phyloP scores from a whole-genome alignment of 768 basidiomycete species.

The Boletus rubescentipes region DNA sequence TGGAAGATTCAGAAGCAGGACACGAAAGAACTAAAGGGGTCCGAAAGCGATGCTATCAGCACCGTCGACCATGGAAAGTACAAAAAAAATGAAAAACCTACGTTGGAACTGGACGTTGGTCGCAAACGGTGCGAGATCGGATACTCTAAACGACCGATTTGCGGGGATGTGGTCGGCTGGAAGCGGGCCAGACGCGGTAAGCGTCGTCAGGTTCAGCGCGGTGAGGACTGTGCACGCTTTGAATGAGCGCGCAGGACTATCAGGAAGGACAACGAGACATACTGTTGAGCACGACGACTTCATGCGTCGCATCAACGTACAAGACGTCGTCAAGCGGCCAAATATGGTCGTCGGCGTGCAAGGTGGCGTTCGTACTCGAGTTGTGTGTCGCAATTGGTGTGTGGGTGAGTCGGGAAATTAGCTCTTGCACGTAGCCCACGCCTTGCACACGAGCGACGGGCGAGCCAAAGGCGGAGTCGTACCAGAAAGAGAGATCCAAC shows the following conservation, averaged over 20 bases:
- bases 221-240: slow-evolving; percentile 58
- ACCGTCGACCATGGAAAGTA: not conserved
- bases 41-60: not conserved
- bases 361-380: slow-evolving; percentile 81
- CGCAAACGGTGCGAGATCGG: slow-evolving; percentile 82
- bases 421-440: slow-evolving; percentile 79
- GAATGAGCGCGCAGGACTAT: not conserved
- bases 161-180: slow-evolving; percentile 69
- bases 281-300: slow-evolving; percentile 89
- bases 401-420: slow-evolving; percentile 79
- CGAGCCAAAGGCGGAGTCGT: slow-evolving; percentile 77
- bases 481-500: slow-evolving; percentile 36
- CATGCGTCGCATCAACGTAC: slow-evolving; percentile 90
- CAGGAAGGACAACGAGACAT: slow-evolving; percentile 18
- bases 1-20: slow-evolving; percentile 4
- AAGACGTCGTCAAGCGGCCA: slow-evolving; percentile 72
- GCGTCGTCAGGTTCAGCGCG: slow-evolving; percentile 76
- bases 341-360: slow-evolving; percentile 63
- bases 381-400: slow-evolving; percentile 69
- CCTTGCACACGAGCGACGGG: slow-evolving; percentile 77
- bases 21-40: slow-evolving; percentile 59
- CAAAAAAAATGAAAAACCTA: slow-evolving; percentile 39
- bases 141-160: slow-evolving; percentile 65
- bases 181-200: slow-evolving; percentile 72
- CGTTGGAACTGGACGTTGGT: slow-evolving; percentile 90